Evolutionary conservation across 2,329 filamentous ascomycete genomes (phyloP).

Genomic region (Penicillium sp.): DNA sequence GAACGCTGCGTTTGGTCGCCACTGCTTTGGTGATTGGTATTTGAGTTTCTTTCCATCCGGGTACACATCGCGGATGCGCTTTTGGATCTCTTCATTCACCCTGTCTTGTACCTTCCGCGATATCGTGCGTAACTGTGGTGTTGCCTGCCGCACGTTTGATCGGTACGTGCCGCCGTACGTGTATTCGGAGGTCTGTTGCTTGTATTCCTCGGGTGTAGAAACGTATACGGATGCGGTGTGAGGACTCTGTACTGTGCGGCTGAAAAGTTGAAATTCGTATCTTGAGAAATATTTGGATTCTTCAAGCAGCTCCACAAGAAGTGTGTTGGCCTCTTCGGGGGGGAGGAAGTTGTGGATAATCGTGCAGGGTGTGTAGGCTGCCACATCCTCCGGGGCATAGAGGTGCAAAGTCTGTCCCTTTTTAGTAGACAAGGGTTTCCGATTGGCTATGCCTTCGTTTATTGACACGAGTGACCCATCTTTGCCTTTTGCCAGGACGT

Average conservation of each 20-base stretch:
- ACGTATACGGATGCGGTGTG: slow-evolving; percentile 85
- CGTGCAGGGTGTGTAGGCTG: slow-evolving; percentile 81
- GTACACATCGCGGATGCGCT: slow-evolving; percentile 67
- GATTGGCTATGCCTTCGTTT: slow-evolving; percentile 9
- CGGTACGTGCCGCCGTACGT: slow-evolving; percentile 78
- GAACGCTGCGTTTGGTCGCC: slow-evolving; percentile 86
- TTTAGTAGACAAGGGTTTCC: slow-evolving; percentile 53
- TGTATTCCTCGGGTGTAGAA: slow-evolving; percentile 66
- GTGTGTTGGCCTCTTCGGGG: slow-evolving; percentile 64
- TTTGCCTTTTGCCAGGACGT: slow-evolving; percentile 49
- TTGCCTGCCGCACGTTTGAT: slow-evolving; percentile 73
- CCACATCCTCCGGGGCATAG: slow-evolving; percentile 77
- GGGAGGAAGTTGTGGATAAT: slow-evolving; percentile 91
- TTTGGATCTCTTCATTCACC: slow-evolving; percentile 75
- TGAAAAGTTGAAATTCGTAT: slow-evolving; percentile 80
- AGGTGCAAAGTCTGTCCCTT: slow-evolving; percentile 82
- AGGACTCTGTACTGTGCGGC: slow-evolving; percentile 78
- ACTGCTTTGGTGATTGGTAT: slow-evolving; percentile 70
- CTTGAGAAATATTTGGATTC: slow-evolving; percentile 71
- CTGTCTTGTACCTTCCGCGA: slow-evolving; percentile 67
- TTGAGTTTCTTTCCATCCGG: slow-evolving; percentile 70
- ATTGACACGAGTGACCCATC: slow-evolving; percentile 16
- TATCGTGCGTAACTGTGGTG: slow-evolving; percentile 69
- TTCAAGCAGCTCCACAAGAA: slow-evolving; percentile 71
- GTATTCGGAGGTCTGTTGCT: slow-evolving; percentile 73